A percentile compares a stretch with the other conserved stretches of the same genome.
Conservation (phyloP, 306 rosid genomes). For the Castanea sativa region DNA sequence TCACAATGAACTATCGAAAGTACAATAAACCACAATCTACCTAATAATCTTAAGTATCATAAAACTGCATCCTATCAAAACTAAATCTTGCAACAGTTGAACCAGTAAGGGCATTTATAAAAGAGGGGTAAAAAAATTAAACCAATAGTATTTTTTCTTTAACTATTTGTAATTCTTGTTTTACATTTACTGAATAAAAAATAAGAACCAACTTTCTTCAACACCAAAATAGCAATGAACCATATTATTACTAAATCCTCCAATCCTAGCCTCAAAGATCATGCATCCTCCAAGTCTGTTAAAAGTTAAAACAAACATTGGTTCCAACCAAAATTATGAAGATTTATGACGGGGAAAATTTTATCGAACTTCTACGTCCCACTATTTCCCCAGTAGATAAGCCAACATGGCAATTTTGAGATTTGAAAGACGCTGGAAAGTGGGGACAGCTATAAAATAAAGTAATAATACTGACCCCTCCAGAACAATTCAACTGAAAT, state of each 20-base stretch:
- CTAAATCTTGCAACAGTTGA: not conserved
- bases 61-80: too few relatives aligned
- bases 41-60: not conserved
- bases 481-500: not conserved
- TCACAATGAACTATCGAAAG: not conserved
- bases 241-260: not conserved
- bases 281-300: constrained; percentile 3
- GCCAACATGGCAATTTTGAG: constrained; percentile 16
- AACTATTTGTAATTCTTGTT: not conserved
- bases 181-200: constrained; percentile 6
- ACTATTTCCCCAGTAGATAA: constrained; percentile 10
- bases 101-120: not conserved
- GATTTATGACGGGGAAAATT: not conserved
- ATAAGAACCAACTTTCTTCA: constrained; percentile 7
- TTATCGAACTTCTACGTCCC: constrained; percentile 16
- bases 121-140: not conserved
- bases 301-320: not conserved
- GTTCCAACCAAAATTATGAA: constrained; percentile 1
- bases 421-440: constrained; percentile 1
- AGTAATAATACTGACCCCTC: constrained; percentile 8
- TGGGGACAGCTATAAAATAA: constrained; percentile 5
- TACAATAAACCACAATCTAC: not conserved
- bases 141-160: not conserved
- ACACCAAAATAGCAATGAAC: constrained; percentile 1
- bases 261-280: constrained; percentile 6